Evolutionary conservation across 2,329 filamentous ascomycete species (phyloP).

Genomic region (Alternaria angustiovoidea): DNA sequence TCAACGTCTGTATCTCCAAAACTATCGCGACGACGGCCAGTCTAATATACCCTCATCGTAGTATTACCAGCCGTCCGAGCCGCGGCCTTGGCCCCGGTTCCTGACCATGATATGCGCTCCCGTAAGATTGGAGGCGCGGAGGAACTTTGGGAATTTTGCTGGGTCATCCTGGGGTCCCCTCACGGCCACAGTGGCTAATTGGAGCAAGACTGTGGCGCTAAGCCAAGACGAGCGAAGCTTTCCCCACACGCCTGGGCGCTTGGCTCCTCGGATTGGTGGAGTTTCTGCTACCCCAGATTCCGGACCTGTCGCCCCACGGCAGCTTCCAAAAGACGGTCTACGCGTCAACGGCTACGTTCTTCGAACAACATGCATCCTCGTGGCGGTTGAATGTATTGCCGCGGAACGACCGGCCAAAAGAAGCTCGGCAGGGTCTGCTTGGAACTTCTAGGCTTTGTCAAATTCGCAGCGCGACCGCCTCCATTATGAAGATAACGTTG

Average conservation of each 20-base stretch:
- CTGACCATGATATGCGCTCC: constrained; percentile 8
- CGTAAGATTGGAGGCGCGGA: constrained; percentile 21
- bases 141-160: constrained; percentile 22
- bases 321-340: constrained; percentile 2
- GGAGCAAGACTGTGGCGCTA: constrained; percentile 18
- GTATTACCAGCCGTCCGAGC: constrained; percentile 12
- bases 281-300: constrained; percentile 19
- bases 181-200: constrained; percentile 29
- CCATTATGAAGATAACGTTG: neutral
- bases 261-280: constrained; percentile 36
- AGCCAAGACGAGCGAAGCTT: constrained; percentile 24
- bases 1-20: constrained; percentile 5
- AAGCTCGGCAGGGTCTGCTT: neutral
- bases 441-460: neutral
- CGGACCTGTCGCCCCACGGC: constrained; percentile 3
- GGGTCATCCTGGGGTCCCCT: constrained; percentile 19
- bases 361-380: neutral
- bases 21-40: constrained; percentile 1
- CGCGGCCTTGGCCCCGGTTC: constrained; percentile 10
- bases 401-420: neutral
- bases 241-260: constrained; percentile 15
- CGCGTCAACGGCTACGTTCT: neutral
- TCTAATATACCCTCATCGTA: constrained; percentile 29
- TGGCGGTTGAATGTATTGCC: constrained; percentile 1
- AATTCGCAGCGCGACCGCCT: neutral